phyloP scores from a whole-genome alignment of 805 yeast species.

The Myxozyma udenii region DNA sequence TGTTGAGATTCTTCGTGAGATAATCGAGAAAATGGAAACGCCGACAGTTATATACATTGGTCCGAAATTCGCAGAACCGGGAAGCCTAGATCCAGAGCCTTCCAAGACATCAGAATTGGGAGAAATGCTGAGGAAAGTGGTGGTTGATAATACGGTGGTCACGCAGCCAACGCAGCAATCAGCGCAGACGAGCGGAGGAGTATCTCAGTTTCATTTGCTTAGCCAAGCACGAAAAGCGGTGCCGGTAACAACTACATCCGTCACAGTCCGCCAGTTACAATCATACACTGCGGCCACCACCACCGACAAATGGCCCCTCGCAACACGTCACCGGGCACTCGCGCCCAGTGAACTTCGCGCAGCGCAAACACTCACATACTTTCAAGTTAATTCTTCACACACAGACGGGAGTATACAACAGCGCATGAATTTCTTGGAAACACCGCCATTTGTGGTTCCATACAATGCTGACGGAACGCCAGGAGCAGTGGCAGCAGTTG shows the following conservation, averaged over 20 bases:
- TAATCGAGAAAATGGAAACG: slow-evolving; percentile 47
- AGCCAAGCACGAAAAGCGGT: not conserved
- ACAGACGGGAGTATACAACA: too few species aligned
- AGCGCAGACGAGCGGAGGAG: too few species aligned
- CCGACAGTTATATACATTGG: slow-evolving; percentile 57
- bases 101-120: slow-evolving; percentile 27
- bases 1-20: slow-evolving; percentile 53
- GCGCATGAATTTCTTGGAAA: slow-evolving; percentile 39
- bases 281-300: not conserved
- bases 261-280: not conserved
- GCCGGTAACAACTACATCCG: not conserved
- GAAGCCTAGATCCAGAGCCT: slow-evolving; percentile 36
- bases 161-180: too few species aligned
- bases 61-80: slow-evolving; percentile 12
- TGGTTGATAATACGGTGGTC: slow-evolving; percentile 21
- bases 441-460: slow-evolving; percentile 36
- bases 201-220: too few species aligned
- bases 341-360: slow-evolving; percentile 31
- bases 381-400: too few species aligned
- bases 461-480: slow-evolving; percentile 31
- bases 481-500: slow-evolving; percentile 34
- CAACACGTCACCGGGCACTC: too few species aligned
- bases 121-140: slow-evolving; percentile 18
- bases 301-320: not conserved
- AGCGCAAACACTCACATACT: slow-evolving; percentile 35